These are phyloP conservation scores for Vanderwaltozyma tropicalis DNA, from an alignment of 805 yeast species.

Conservation along the genomic window DNA sequence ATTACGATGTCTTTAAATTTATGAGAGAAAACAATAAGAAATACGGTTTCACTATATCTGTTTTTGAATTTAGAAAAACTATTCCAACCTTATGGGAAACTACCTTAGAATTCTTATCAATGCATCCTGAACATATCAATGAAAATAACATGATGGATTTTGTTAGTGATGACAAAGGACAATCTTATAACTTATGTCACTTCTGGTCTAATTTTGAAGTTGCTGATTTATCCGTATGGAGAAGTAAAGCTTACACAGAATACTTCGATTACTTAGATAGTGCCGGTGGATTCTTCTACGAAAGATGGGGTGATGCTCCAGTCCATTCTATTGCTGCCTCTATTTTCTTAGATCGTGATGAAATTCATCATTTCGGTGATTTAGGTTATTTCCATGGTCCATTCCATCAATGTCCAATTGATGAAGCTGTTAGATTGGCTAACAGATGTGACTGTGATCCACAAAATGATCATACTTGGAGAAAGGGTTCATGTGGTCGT, in stretches of 20 bases:
- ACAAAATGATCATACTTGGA: slow-evolving; percentile 63
- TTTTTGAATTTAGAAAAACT: slow-evolving; percentile 64
- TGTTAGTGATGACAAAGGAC: slow-evolving; percentile 62
- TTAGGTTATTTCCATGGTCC: slow-evolving; percentile 81
- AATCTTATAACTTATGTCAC: slow-evolving; percentile 70
- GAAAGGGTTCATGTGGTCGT: slow-evolving; percentile 59
- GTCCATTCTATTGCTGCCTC: slow-evolving; percentile 83
- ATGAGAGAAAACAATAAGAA: slow-evolving; percentile 68
- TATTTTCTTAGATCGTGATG: slow-evolving; percentile 56
- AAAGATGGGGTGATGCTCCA: slow-evolving; percentile 94
- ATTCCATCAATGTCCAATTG: slow-evolving; percentile 68
- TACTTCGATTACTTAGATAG: slow-evolving; percentile 68
- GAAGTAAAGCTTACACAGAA: slow-evolving; percentile 54
- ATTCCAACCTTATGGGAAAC: slow-evolving; percentile 70
- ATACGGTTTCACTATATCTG: slow-evolving; percentile 70
- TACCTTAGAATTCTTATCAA: slow-evolving; percentile 49
- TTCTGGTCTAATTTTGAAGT: slow-evolving; percentile 89
- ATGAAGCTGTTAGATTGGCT: slow-evolving; percentile 44
- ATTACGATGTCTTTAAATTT: slow-evolving; percentile 69
- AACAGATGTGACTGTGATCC: slow-evolving; percentile 69
- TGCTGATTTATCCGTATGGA: slow-evolving; percentile 65
- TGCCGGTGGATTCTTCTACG: slow-evolving; percentile 83
- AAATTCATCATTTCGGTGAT: slow-evolving; percentile 73
- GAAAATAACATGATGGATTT: slow-evolving; percentile 57
- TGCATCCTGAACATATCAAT: slow-evolving; percentile 50